Evolutionary conservation across 1,139 yeast genomes (phyloP), one percentile per base, ranked within the genome.

Genomic region (Debaryomycetaceae sp.): DNA sequence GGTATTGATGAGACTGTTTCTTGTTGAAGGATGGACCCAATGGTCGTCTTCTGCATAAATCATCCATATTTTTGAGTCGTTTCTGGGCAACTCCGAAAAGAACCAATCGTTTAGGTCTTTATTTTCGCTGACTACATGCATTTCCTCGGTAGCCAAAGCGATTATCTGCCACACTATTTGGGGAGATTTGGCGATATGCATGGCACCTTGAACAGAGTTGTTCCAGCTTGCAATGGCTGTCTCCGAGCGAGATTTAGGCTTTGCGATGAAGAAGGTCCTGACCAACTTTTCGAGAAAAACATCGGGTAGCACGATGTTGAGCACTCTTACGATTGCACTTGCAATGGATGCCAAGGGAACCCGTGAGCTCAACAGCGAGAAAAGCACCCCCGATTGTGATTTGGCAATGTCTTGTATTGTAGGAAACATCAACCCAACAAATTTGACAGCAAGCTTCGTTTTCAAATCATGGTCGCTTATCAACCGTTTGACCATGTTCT

Each of bases 401-500:
- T 59, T 55, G 14, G 75, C 75, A 30, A 83, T 77, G 46, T 81
- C 81, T 17, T 69, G 64, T 16, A 83, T 67, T 0, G 89, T 81
- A 1, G 89, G 89, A 33, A 84, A 81, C 13, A 82, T 62, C 40
- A 83, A 59, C 0, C 87, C 87, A n/a, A 74, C 67, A 41, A 79
- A 70, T 41, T 58, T 56, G 32, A 72, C 47, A 4, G 45, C 36
- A 35, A 60, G 48, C 33, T 47, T 48, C 7, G 43, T 53, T 2
- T 38, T 26, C 30, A 64, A 38, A 7, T 53, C 55, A 1, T 40
- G 28, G 41, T 62, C 67, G 7, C 52, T 47, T 15, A 51, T 30
- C 30, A 67, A 42, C 29, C 38, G 43, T 31, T 56, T 51, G 1
- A 74, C 64, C 0, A 78, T 64, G 36, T 85, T 54, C 54, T 81